A percentile compares a stretch with the other conserved stretches of the same genome.
These are phyloP conservation scores for Chloropicon primus DNA, from an alignment of 139 green algal genomes.

Conservation along the genomic window DNA sequence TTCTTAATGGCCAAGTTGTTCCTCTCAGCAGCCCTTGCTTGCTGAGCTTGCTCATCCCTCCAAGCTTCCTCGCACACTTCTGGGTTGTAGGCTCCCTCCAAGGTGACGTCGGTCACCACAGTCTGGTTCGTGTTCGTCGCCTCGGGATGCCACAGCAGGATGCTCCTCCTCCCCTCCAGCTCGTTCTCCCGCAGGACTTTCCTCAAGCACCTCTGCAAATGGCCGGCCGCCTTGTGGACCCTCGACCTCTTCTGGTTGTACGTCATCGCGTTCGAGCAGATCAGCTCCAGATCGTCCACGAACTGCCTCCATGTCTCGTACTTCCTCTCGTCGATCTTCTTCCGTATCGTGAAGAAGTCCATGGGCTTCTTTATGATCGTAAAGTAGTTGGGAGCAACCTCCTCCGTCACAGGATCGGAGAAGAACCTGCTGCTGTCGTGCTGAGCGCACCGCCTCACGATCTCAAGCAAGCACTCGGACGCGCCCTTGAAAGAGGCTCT, in stretches of 20 bases:
- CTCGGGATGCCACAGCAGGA: background rate
- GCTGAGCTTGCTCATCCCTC: background rate
- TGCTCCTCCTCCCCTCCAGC: conserved; percentile 1
- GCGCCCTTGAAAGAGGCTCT: background rate
- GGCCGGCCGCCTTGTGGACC: conserved; percentile 38
- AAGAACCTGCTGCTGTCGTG: conserved; percentile 23
- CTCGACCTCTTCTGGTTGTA: conserved; percentile 43
- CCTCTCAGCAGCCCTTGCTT: background rate
- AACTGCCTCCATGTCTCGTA: conserved; percentile 37
- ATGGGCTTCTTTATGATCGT: conserved; percentile 55
- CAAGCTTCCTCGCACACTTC: background rate
- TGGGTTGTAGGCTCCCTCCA: background rate
- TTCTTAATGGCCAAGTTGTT: background rate
- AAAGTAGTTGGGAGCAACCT: conserved; percentile 41
- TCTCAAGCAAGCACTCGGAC: background rate
- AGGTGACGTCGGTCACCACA: background rate
- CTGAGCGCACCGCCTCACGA: background rate
- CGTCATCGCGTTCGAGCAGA: conserved; percentile 44
- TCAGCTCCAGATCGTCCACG: conserved; percentile 47
- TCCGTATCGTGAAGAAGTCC: conserved; percentile 59
- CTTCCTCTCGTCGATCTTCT: conserved; percentile 25
- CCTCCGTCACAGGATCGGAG: conserved; percentile 41
- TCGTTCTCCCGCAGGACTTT: conserved; percentile 23
- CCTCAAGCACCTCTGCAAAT: conserved; percentile 21
- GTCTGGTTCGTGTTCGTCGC: background rate